Percentiles rank a stretch among this genome's conserved stretches.
phyloP scores from a whole-genome alignment of 805 yeast genomes.

The Saturnispora saitoi region DNA sequence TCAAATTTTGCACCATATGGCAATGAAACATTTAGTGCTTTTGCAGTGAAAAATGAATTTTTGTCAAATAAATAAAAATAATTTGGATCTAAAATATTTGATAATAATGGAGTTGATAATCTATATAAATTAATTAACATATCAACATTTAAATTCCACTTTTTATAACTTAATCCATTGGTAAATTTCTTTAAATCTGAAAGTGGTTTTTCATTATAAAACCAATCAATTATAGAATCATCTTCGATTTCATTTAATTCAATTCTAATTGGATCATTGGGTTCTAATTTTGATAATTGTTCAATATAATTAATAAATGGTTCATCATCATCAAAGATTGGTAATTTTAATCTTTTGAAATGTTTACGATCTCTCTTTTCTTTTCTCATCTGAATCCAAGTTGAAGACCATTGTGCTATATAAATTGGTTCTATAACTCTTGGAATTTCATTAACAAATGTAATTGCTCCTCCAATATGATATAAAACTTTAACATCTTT shows the following conservation, averaged over 20 bases:
- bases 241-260: constrained; percentile 62
- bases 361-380: constrained; percentile 87
- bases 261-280: constrained; percentile 60
- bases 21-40: constrained; percentile 75
- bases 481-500: constrained; percentile 84
- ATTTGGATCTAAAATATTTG: constrained; percentile 44
- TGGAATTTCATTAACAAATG: constrained; percentile 89
- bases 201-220: constrained; percentile 71
- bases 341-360: constrained; percentile 87
- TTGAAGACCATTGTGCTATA: constrained; percentile 90
- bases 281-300: constrained; percentile 62
- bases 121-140: constrained; percentile 60
- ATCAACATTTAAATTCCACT: constrained; percentile 56
- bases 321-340: constrained; percentile 96
- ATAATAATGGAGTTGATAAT: constrained; percentile 61
- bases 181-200: constrained; percentile 45
- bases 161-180: constrained; percentile 70
- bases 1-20: constrained; percentile 98
- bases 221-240: constrained; percentile 58
- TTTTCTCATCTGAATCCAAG: constrained; percentile 88
- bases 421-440: constrained; percentile 88
- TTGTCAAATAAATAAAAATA: constrained; percentile 67
- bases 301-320: constrained; percentile 84
- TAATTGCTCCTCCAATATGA: constrained; percentile 88
- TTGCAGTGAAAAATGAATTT: constrained; percentile 79